Base-by-base conservation (phyloP, 177 flowering plant species). In the Vitis hybrid region DNA sequence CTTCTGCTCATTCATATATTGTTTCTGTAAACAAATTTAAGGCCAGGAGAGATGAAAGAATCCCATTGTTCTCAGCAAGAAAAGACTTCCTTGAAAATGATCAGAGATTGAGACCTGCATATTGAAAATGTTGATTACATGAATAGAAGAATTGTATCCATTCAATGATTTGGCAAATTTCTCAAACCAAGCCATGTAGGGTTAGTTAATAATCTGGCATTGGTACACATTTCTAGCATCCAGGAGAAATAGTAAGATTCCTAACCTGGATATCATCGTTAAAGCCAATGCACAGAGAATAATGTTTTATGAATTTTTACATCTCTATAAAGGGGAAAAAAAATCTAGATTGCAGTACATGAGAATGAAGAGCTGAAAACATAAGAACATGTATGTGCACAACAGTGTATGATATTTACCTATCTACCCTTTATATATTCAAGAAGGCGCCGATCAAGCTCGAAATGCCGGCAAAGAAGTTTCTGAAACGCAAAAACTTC, bases 361-460 rank as follows among this genome's bases (percentile, higher is more conserved):
- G 39, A 14, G 30, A 54, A 13, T 23, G 50, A 26, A 66, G 61
- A 13, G 9, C 39, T 21, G 51, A 10, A 48, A n/a, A 10, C 15
- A 26, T 3, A 26, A 58, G 14, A 7, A 8, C 7, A 55, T 63
- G 70, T 18, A 60, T 55, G 39, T 23, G 34, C 50, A 26, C 59
- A 18, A 8, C 6, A 18, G 15, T 54, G 3, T 15, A 17, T 26
- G 45, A 39, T 32, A 17, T 54, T 64, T 58, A 69, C 72, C 79
- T 85, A 89, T 81, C 85, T 84, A n/a, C 81, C 78, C 62, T 84
- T 80, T 26, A 87, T 73, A 23, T 91, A 91, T 61, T 91, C 89
- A 45, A 94, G 79, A 19, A 90, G 92, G 50, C 26, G 89, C 19
- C 83, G 81, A 74, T 94, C 97, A 70, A 94, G 97, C 81, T 91